Conservation (phyloP, 192 early-diverging fungal species). For the Coemansia sp. region DNA sequence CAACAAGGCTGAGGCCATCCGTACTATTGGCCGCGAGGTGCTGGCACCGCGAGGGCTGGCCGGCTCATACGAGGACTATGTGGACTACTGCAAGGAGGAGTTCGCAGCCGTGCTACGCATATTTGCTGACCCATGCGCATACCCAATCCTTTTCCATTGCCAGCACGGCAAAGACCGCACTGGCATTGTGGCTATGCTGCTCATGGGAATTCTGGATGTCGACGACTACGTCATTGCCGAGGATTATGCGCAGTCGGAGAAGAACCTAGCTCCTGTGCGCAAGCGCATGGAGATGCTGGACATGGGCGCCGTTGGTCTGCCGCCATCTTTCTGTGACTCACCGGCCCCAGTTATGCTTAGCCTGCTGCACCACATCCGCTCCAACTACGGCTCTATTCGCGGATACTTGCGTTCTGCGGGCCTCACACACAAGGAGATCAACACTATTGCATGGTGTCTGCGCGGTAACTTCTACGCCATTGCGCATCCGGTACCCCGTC, state of each 20-base stretch:
- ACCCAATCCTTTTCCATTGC: slow-evolving; percentile 67
- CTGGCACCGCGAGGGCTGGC: slow-evolving; percentile 50
- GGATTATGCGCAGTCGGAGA: slow-evolving; percentile 58
- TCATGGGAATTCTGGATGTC: slow-evolving; percentile 56
- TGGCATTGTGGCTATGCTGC: slow-evolving; percentile 58
- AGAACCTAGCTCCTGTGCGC: slow-evolving; percentile 46
- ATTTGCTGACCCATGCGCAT: slow-evolving; percentile 55
- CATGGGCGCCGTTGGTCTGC: slow-evolving; percentile 56
- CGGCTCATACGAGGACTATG: slow-evolving; percentile 54
- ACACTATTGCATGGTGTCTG: slow-evolving; percentile 50
- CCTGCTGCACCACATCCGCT: slow-evolving; percentile 27
- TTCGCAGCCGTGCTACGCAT: slow-evolving; percentile 54
- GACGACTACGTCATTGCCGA: slow-evolving; percentile 57
- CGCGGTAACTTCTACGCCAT: slow-evolving; percentile 51
- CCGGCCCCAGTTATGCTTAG: slow-evolving; percentile 51
- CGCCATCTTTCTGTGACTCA: slow-evolving; percentile 54
- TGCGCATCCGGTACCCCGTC: slow-evolving; percentile 14
- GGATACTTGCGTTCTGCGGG: slow-evolving; percentile 49
- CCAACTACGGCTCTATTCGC: slow-evolving; percentile 36
- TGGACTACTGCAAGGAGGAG: slow-evolving; percentile 55
- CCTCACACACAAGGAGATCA: slow-evolving; percentile 37
- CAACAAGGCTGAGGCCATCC: slow-evolving; percentile 52
- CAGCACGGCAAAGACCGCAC: slow-evolving; percentile 69
- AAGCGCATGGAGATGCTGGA: slow-evolving; percentile 52
- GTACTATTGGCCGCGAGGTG: slow-evolving; percentile 50